Evolutionary conservation across 352 stramenopile genomes (phyloP).

Genomic region (Pythium chondricola): DNA sequence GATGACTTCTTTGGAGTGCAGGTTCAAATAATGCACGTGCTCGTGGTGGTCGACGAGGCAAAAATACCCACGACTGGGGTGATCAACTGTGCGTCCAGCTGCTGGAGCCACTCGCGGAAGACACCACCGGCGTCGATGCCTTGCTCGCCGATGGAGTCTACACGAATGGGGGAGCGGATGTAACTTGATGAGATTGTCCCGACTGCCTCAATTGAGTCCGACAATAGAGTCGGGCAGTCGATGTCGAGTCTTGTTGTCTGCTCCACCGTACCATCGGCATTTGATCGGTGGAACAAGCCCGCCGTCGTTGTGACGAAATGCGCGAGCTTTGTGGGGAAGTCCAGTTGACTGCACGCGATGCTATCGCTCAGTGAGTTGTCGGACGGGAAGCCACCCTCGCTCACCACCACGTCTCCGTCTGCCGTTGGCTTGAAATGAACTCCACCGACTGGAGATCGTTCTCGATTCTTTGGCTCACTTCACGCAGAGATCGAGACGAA

Average conservation of each 20-base stretch:
- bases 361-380: not conserved
- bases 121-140: conserved; percentile 79
- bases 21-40: conserved; percentile 48
- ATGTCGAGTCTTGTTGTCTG: conserved; percentile 1
- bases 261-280: not conserved
- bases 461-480: no score
- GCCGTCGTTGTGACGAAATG: conserved; percentile 13
- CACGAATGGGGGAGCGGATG: conserved; percentile 43
- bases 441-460: no score
- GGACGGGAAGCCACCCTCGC: not conserved
- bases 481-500: no score
- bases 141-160: conserved; percentile 75
- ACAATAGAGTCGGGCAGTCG: conserved; percentile 26
- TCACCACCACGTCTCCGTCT: not conserved
- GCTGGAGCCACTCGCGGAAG: conserved; percentile 82
- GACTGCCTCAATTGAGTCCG: conserved; percentile 56
- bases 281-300: conserved; percentile 2
- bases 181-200: conserved; percentile 38
- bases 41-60: conserved; percentile 37
- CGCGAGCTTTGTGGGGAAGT: conserved; percentile 14
- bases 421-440: no score
- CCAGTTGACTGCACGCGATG: conserved; percentile 2
- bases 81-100: conserved; percentile 52
- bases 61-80: conserved; percentile 46
- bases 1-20: conserved; percentile 40